phyloP scores from a whole-genome alignment of 2,329 filamentous ascomycete species.

The Colletotrichum gloeosporioides region DNA sequence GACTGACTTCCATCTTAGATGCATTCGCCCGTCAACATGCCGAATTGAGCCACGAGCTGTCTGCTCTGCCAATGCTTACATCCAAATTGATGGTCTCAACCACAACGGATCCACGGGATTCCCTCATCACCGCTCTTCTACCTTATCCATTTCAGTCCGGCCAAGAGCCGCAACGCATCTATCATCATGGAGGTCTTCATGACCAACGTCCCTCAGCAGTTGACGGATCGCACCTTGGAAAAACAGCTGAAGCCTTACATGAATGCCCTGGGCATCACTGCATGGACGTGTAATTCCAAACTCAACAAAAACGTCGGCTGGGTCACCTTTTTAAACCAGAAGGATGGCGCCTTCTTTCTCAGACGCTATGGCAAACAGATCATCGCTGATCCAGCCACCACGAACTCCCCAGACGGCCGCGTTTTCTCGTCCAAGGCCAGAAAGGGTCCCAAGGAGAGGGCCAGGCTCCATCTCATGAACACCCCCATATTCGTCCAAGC shows the following conservation, averaged over 20 bases:
- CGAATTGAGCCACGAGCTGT: not conserved
- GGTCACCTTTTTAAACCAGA: constrained; percentile 46
- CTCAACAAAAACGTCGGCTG: constrained; percentile 37
- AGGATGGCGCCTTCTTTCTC: constrained; percentile 50
- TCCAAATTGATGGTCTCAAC: not conserved
- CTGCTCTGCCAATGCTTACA: not conserved
- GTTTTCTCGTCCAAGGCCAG: not conserved
- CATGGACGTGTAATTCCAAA: constrained; percentile 50
- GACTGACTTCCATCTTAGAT: not conserved
- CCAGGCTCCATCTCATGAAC: constrained; percentile 35
- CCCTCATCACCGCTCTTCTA: not conserved
- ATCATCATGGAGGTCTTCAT: constrained; percentile 52
- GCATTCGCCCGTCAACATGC: not conserved
- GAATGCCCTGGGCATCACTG: constrained; percentile 40
- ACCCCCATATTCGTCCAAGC: constrained; percentile 30
- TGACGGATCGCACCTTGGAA: constrained; percentile 42
- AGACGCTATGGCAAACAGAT: constrained; percentile 33
- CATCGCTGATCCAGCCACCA: not conserved
- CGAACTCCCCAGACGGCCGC: not conserved
- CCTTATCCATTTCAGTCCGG: not conserved
- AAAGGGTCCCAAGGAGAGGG: constrained; percentile 21
- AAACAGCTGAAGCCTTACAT: constrained; percentile 46
- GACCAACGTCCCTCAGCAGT: constrained; percentile 43
- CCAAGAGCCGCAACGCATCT: not conserved
- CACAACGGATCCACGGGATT: not conserved